phyloP scores from a whole-genome alignment of 78 protist species.

The Speleostelium caveatum region DNA sequence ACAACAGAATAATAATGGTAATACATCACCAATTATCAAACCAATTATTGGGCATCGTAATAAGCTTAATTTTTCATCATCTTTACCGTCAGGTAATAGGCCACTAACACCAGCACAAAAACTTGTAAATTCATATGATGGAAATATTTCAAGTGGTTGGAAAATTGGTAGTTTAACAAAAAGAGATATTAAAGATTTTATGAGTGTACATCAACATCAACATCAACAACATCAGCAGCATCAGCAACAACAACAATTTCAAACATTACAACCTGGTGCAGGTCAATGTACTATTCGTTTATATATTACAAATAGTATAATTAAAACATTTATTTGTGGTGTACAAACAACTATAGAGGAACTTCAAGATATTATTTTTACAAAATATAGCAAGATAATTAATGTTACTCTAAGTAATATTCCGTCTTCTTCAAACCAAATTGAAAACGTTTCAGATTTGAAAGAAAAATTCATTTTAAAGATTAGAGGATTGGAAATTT shows the following conservation, averaged over 20 bases:
- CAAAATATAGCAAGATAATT: constrained; percentile 32
- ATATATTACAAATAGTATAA: constrained; percentile 33
- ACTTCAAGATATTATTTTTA: constrained; percentile 13
- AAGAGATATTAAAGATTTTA: background rate
- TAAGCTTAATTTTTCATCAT: constrained; percentile 16
- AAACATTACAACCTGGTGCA: background rate
- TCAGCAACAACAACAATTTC: too few relatives aligned
- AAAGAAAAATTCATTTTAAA: constrained; percentile 36
- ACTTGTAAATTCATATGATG: too few relatives aligned
- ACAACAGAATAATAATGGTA: background rate
- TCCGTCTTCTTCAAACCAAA: background rate
- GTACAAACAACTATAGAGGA: constrained; percentile 35
- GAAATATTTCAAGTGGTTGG: background rate
- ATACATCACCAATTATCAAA: background rate
- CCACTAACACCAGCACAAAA: background rate
- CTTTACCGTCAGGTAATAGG: constrained; percentile 8
- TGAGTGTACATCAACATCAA: constrained; percentile 10
- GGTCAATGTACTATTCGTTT: constrained; percentile 52
- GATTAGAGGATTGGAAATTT: constrained; percentile 59
- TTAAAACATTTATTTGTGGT: constrained; percentile 57
- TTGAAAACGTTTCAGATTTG: background rate
- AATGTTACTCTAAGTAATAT: background rate
- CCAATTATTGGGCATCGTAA: background rate
- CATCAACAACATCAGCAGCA: background rate
- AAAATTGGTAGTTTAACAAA: background rate